Base-by-base conservation (phyloP, 2,329 filamentous ascomycete species). In the Colletotrichum navitas region DNA sequence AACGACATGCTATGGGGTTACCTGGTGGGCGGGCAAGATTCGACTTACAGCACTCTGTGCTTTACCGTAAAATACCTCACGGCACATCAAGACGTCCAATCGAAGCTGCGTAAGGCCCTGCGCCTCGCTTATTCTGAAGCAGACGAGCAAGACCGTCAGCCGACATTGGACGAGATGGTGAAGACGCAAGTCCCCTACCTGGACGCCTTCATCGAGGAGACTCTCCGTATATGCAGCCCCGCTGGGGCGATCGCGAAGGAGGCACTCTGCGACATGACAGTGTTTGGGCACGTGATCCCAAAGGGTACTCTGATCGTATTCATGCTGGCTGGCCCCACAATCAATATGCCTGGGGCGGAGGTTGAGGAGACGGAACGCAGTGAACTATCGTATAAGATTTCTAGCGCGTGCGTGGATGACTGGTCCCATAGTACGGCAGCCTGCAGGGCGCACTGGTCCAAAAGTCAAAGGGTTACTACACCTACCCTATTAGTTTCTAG, bases 151-250 rank as follows among this genome's bases (percentile, higher is more conserved):
- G 41, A 51, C 18, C 76, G 77, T 3, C 29, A 56, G 4, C 79
- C 78, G 0, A 76, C 72, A 1, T 55, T 66, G 7, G 39, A 66
- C 0, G 79, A 80, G 72, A 68, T 80, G 34, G 43, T 63, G 49
- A 24, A 66, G 24, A 60, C 74, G 4, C 67, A 66, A 5, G 62
- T 77, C 0, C 77, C 77, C 2, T 81, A 79, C 61, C 74, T 80
- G 24, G 79, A 80, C n/a, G 79, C 79, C 6, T 63, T 78, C 18
- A 72, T 80, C 5, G 78, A 80, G 52, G 80, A 83, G 71, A 74
- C 76, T 3, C 72, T 80, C 3, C 79, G 80, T 6, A 24, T 65
- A 16, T 43, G 39, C 52, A 47, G 51, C 24, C 63, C 52, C 7
- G 74, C 75, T n/a, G 39, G 18, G 11, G 69, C 74, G 2, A n/a